A percentile compares a stretch with the other conserved stretches of the same genome.
Conservation (phyloP, 2,329 filamentous ascomycete species). For the Fusarium anthophilum region DNA sequence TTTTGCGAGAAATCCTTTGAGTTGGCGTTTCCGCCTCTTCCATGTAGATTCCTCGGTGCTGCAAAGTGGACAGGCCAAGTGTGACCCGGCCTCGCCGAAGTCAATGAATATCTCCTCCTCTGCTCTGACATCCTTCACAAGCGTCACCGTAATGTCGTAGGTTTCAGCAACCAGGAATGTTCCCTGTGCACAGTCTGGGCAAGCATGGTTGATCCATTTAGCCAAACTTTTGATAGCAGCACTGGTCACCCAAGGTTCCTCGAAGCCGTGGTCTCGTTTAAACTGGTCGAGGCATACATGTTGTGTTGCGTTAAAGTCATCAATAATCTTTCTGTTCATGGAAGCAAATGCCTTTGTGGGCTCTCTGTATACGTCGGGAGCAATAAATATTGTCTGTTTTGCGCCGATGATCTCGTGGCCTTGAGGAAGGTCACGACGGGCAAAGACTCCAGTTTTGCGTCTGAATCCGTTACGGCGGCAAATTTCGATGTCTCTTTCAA, state of each 20-base stretch:
- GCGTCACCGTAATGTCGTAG: slow-evolving; percentile 31
- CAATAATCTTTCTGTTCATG: slow-evolving; percentile 18
- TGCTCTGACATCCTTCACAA: slow-evolving; percentile 24
- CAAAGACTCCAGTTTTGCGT: slow-evolving; percentile 36
- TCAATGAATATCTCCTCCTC: slow-evolving; percentile 51
- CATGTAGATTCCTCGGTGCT: not conserved
- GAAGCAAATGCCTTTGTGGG: slow-evolving; percentile 8
- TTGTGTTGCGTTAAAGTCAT: no score
- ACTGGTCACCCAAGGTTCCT: not conserved
- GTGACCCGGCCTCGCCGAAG: slow-evolving; percentile 44
- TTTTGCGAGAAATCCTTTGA: not conserved
- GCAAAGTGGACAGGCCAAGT: slow-evolving; percentile 43
- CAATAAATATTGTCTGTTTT: slow-evolving; percentile 27
- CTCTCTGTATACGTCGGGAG: not conserved
- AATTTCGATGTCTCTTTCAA: slow-evolving; percentile 11
- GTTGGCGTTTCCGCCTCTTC: not conserved
- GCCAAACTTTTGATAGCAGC: slow-evolving; percentile 34
- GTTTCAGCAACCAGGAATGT: slow-evolving; percentile 9
- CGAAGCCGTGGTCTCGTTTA: slow-evolving; percentile 39
- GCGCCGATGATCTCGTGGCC: slow-evolving; percentile 28
- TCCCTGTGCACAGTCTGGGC: slow-evolving; percentile 43
- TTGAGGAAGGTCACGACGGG: not conserved
- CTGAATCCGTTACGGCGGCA: not conserved
- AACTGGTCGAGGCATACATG: not conserved
- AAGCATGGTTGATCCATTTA: slow-evolving; percentile 49